Evolutionary conservation across 225 moss, liverwort and hornwort species (phyloP), one percentile per base, ranked within the genome.

Genomic region (Neckera pumila): DNA sequence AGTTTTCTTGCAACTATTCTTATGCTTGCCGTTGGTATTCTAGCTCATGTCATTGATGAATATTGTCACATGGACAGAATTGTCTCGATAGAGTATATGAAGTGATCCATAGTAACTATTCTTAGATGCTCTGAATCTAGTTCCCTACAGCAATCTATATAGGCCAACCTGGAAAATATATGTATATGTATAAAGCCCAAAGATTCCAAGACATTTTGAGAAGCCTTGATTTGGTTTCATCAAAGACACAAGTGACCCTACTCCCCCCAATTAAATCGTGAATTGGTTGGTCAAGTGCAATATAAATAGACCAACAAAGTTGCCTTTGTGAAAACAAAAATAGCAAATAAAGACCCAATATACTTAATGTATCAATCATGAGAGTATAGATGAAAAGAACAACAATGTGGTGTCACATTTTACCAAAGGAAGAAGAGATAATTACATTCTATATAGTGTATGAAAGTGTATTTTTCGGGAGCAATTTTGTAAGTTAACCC

Each of bases 111-210:
- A 42, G 3, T 72, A 42, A 9, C 9, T 42, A n/a, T 27, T 36
- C 0, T 9, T 17, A 72, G 3, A 72, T 43, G 27, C 6, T 17
- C 28, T 28, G 5, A 17, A 72, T 71, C 5, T 27, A 42, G 0
- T 43, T 71, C 27, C 16, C 15, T 27, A 42, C 26, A 71, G 43
- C 43, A 71, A 43, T 26, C 17, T 22, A 43, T 3, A 43, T 4
- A 9, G 0, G 3, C 27, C 27, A 28, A 0, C 4, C 3, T 0
- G 0, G 0, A 16, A 43, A 26, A 72, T 2, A 72, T 28, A 12
- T 43, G 10, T 2, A 43, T 43, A 43, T 40, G 14, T 14, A 70
- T 16, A 72, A 28, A 27, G 5, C 3, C 16, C 16, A 16, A 28
- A 28, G 17, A 28, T 43, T 43, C 6, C 17, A 16, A 72, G 15